Evolutionary conservation across 2,329 filamentous ascomycete genomes (phyloP), one percentile per base, ranked within the genome.

Genomic region (Fusarium albosuccineum): DNA sequence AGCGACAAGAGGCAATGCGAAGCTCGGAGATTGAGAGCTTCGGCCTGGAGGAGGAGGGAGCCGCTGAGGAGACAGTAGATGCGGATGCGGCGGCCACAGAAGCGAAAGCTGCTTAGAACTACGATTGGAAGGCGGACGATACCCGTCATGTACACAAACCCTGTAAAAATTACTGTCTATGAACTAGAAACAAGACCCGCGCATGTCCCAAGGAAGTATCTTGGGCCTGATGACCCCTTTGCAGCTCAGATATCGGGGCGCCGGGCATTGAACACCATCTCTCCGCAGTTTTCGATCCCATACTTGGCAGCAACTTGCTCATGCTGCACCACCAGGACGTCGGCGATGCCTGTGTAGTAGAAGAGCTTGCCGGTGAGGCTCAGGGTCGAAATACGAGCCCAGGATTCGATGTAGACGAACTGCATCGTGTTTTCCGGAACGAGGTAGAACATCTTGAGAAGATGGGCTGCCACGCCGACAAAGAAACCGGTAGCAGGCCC

Each of bases 401-500:
- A 97, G 17, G 92, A 96, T 82, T 99, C 96, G 29, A 97, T 87
- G 76, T 96, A 99, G 13, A 98, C 83, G 9, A 92, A 90, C 65
- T 89, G 87, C 81, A 95, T 90, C 66, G 85, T 86, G 29, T 83
- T 79, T 17, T 82, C 76, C 0, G 84, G 84, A 27, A 81, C 79
- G 6, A 82, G 9, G 54, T 70, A 80, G 34, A 82, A 69, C 10
- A 87, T 62, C 72, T 84, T 87, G 48, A 88, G 72, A 0, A 81
- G 1, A 39, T 85, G 82, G 0, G 83, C 85, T 0, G 81, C 80
- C 3, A 87, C 53, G 3, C 83, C 85, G 48, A 97, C 83, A 36
- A 97, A 90, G 63, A 97, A 93, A 1, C 91, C 93, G 0, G 93
- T 97, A 0, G 91, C 95, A 0, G 95, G 95, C 0, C 95, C 95